These are phyloP conservation scores for Sclerospora graminicola DNA, from an alignment of 352 stramenopile genomes.

Conservation along the genomic window DNA sequence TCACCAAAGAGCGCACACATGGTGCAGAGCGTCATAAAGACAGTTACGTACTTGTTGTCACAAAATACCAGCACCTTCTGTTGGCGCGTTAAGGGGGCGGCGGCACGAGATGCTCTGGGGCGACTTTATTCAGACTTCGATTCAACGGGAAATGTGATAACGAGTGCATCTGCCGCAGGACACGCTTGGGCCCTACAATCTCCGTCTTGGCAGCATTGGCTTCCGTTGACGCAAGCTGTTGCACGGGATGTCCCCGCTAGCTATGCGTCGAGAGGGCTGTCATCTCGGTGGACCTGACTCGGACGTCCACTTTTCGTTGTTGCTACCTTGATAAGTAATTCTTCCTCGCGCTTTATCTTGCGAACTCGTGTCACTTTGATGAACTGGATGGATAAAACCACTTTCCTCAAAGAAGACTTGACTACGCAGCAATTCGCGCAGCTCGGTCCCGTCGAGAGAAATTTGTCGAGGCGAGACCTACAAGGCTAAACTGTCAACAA, in stretches of 20 bases:
- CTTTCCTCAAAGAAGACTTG: background rate
- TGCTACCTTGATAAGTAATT: too few relatives aligned
- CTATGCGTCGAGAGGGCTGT: conserved; percentile 19
- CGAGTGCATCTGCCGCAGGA: too few relatives aligned
- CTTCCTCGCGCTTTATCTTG: conserved; percentile 28
- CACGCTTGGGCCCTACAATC: too few relatives aligned
- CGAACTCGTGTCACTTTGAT: conserved; percentile 31
- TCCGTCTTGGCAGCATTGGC: too few relatives aligned
- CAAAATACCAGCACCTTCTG: too few relatives aligned
- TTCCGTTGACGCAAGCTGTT: conserved; percentile 8
- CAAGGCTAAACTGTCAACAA: conserved; percentile 8
- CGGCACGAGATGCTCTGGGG: too few relatives aligned
- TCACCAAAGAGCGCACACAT: too few relatives aligned
- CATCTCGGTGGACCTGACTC: conserved; percentile 25
- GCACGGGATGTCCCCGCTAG: conserved; percentile 19
- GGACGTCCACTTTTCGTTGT: background rate
- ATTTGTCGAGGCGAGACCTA: conserved; percentile 7
- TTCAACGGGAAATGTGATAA: too few relatives aligned
- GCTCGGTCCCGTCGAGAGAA: background rate
- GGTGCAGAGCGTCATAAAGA: too few relatives aligned
- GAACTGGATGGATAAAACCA: background rate
- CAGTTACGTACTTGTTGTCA: too few relatives aligned
- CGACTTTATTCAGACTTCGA: too few relatives aligned
- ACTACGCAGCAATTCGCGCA: conserved; percentile 1
- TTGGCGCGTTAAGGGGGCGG: too few relatives aligned